Evolutionary conservation across 305 asterid species (phyloP).

Genomic region (Rubia peregrina): DNA sequence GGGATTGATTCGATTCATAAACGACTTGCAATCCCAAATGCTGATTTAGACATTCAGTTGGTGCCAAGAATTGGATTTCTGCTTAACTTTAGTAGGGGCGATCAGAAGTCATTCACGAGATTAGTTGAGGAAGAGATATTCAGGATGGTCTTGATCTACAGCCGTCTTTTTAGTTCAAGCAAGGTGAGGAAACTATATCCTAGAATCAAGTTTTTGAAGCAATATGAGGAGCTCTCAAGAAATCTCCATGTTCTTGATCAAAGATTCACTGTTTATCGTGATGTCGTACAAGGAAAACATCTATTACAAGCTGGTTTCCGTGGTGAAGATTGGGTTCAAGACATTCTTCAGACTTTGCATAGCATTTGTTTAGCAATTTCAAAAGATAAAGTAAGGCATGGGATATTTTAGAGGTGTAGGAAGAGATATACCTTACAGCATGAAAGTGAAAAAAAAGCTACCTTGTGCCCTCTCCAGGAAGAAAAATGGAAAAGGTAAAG

Average conservation of each 20-base stretch:
- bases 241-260: conserved; percentile 54
- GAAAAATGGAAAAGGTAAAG: too few relatives aligned
- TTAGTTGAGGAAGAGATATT: conserved; percentile 61
- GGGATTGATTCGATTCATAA: conserved; percentile 60
- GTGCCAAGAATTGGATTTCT: conserved; percentile 66
- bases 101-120: conserved; percentile 64
- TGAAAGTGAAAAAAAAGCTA: too few relatives aligned
- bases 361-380: too few relatives aligned
- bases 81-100: conserved; percentile 53
- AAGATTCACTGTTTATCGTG: conserved; percentile 73
- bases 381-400: too few relatives aligned
- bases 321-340: conserved; percentile 68
- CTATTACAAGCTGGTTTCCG: conserved; percentile 50
- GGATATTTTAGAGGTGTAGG: too few relatives aligned
- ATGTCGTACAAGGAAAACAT: conserved; percentile 67
- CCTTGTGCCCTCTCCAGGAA: too few relatives aligned
- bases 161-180: conserved; percentile 61
- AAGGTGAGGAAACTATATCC: conserved; percentile 74
- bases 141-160: conserved; percentile 51
- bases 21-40: conserved; percentile 63
- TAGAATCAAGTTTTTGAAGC: conserved; percentile 68
- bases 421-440: too few relatives aligned
- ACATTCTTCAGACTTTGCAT: too few relatives aligned
- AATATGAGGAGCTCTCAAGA: conserved; percentile 65
- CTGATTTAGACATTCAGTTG: conserved; percentile 61